phyloP scores from a whole-genome alignment of 176 grass and related monocot genomes.

The Rhynchospora pubera region DNA sequence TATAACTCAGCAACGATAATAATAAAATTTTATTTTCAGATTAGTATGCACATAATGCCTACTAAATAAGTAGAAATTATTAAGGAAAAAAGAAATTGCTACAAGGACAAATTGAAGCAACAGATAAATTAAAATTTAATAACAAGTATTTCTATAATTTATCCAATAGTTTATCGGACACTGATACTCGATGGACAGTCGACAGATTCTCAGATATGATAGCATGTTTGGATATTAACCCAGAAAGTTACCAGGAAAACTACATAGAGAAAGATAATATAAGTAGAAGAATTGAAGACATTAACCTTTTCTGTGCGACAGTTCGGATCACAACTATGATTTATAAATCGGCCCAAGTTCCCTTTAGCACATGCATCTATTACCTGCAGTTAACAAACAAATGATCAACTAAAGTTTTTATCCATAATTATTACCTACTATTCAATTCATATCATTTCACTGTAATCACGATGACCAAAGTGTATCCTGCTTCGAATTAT shows the following conservation, averaged over 20 bases:
- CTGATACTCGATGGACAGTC: background rate
- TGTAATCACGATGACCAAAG: background rate
- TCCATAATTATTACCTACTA: slow-evolving; percentile 1
- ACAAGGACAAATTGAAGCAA: background rate
- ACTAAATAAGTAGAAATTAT: background rate
- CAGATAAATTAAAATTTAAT: background rate
- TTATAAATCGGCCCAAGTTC: slow-evolving; percentile 96
- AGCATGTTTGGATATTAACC: background rate
- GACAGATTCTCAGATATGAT: background rate
- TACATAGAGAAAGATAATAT: slow-evolving; percentile 8
- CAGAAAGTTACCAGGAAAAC: background rate
- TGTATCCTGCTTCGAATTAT: background rate
- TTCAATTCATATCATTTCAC: background rate
- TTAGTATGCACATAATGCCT: background rate
- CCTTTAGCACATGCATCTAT: slow-evolving; percentile 99
- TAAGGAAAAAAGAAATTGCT: background rate
- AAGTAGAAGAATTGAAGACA: slow-evolving; percentile 27
- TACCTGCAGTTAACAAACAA: slow-evolving; percentile 46
- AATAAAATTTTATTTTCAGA: slow-evolving; percentile 5
- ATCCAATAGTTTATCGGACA: background rate
- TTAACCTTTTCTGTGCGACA: slow-evolving; percentile 91
- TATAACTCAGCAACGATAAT: background rate
- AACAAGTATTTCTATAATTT: background rate
- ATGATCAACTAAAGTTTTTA: background rate
- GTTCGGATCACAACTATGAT: slow-evolving; percentile 98